Evolutionary conservation across 805 yeast genomes (phyloP), one percentile per base, ranked within the genome.

Genomic region (Zygotorulaspora danielsina): DNA sequence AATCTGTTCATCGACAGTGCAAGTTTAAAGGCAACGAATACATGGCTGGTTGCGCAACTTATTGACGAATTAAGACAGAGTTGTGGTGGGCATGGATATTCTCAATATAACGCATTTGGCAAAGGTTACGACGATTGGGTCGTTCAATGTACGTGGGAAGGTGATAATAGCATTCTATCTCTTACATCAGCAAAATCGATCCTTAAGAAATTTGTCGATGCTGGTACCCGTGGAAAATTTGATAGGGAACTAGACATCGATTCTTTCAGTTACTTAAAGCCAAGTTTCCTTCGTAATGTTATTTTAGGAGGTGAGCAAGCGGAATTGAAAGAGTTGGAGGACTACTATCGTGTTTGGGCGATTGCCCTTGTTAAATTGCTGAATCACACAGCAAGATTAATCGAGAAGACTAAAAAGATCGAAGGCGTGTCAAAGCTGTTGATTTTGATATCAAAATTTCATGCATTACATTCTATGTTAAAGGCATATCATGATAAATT

Each of bases 101-200:
- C 95, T 17, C 78, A 88, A n/a, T 89, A 89, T 65, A 78, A 86
- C 49, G 95, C 89, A 2, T 84, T 89, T 59, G 96, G 94, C 28
- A 85, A 82, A 59, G 88, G 88, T 9, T 86, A 78, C 69, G 75
- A 75, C 46, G 97, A 89, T 63, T 90, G 95, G 86, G 96, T 84
- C n/a, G 96, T 89, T 28, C 96, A 89, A 67, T 88, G 96, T 65
- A 89, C 97, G 13, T 89, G 97, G 97, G 97, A 89, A 69, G 97
- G 97, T 64, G 97, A 89, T 64, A 89, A 89, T 69, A 88, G 80
- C 55, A 82, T 89, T 31, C 71, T 89, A 48, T 84, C 88, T 2
- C 78, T 86, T 64, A 81, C 87, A 38, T 77, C 87, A 43, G 97
- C 96, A 42, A 80, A 90, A 61, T 78, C 93, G 19, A 68, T 70